phyloP scores from a whole-genome alignment of 345 rosid genomes.

The Pelargonium nanum region DNA sequence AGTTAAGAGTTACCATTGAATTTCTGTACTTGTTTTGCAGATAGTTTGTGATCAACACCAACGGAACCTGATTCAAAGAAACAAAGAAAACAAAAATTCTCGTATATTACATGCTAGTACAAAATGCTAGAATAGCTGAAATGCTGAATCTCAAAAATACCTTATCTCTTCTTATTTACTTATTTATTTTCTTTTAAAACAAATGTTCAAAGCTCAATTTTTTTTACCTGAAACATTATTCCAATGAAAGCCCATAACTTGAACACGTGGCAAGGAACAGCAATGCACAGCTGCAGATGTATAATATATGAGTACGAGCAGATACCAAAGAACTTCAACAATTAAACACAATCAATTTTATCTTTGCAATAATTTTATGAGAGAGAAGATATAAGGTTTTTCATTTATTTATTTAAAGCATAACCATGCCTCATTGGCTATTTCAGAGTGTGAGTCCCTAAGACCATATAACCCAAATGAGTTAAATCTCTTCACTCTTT shows the following conservation, averaged over 20 bases:
- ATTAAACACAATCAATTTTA: neutral
- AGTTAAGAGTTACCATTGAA: conserved; percentile 54
- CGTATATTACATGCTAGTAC: neutral
- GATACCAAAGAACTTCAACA: neutral
- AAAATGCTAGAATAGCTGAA: neutral
- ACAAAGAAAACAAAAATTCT: neutral
- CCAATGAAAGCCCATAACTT: conserved; percentile 93
- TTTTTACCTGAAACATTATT: conserved; percentile 85
- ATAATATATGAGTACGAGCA: neutral
- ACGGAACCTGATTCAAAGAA: conserved; percentile 54
- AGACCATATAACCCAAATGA: too few species aligned
- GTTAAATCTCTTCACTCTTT: too few species aligned
- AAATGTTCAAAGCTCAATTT: neutral
- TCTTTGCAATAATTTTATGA: neutral
- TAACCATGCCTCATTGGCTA: too few species aligned
- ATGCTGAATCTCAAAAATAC: neutral
- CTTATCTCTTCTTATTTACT: neutral
- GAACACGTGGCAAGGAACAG: conserved; percentile 90
- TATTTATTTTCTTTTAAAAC: neutral
- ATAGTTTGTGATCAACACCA: conserved; percentile 67
- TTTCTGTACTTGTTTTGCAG: conserved; percentile 59
- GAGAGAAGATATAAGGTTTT: neutral
- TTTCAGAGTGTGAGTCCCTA: too few species aligned
- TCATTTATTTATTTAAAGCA: too few species aligned
- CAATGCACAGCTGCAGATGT: conserved; percentile 67